A percentile compares a stretch with the other conserved stretches of the same genome.
Evolutionary conservation across 2,329 filamentous ascomycete species (phyloP).

Genomic region (Coniochaeta ligniaria): DNA sequence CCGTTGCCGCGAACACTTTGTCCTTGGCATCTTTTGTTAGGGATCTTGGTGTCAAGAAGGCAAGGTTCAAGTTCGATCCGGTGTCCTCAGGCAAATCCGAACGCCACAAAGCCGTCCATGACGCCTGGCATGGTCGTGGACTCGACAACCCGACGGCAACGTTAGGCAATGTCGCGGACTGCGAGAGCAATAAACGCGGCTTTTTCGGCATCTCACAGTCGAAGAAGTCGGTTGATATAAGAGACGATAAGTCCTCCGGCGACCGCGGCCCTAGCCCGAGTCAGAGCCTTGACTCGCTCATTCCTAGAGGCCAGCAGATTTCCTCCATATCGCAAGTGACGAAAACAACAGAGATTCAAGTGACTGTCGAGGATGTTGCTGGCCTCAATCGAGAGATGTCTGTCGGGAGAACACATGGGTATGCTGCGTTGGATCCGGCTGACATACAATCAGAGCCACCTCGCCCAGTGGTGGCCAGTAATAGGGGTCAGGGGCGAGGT

Average conservation of each 20-base stretch:
- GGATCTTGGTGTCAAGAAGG: slow-evolving; percentile 83
- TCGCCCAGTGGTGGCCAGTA: neutral
- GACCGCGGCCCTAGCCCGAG: slow-evolving; percentile 4
- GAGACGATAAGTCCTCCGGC: neutral
- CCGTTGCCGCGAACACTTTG: slow-evolving; percentile 77
- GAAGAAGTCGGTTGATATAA: neutral
- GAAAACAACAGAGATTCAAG: slow-evolving; percentile 15
- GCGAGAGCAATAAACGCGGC: neutral
- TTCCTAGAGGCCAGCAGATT: slow-evolving; percentile 7
- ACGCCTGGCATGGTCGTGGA: neutral
- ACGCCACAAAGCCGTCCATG: neutral
- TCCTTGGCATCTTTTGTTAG: slow-evolving; percentile 88
- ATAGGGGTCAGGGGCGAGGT: neutral
- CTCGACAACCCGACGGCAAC: neutral
- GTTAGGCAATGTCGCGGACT: neutral
- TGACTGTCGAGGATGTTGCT: slow-evolving; percentile 7
- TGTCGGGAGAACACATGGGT: neutral
- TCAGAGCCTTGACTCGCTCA: slow-evolving; percentile 15
- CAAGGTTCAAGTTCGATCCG: slow-evolving; percentile 66
- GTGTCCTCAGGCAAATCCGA: slow-evolving; percentile 7
- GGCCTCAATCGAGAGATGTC: neutral
- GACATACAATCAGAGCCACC: neutral
- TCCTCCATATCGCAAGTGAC: slow-evolving; percentile 5
- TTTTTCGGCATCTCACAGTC: neutral
- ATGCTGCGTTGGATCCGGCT: neutral